A percentile compares a stretch with the other conserved stretches of the same genome.
Conservation (phyloP, 75 land plant genomes). For the Picea glauca region DNA sequence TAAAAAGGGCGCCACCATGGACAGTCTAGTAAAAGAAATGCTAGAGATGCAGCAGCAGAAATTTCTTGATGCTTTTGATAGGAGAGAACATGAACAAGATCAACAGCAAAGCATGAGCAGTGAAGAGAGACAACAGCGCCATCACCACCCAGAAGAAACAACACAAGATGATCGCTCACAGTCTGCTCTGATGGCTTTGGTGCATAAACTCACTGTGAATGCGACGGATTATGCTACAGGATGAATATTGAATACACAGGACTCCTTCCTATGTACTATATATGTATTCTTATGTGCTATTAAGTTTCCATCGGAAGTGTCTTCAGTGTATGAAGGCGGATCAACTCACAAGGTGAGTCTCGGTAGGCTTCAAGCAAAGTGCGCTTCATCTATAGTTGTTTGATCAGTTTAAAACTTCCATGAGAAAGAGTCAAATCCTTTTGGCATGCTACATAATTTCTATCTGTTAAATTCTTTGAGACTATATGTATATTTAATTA, state of each 20-base stretch:
- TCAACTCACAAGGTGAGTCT: no score
- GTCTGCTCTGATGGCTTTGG: constrained; percentile 30
- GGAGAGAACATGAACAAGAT: constrained; percentile 9
- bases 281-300: no score
- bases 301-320: no score
- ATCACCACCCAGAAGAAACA: neutral
- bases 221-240: constrained; percentile 9
- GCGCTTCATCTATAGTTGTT: no score
- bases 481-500: no score
- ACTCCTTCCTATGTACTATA: neutral
- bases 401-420: no score
- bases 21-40: constrained; percentile 7
- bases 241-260: neutral
- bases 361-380: no score
- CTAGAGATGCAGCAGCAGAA: neutral
- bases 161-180: constrained; percentile 8
- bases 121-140: neutral
- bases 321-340: no score
- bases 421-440: no score
- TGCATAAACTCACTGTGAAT: constrained; percentile 24
- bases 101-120: constrained; percentile 1
- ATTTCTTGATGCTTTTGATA: constrained; percentile 13
- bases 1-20: neutral
- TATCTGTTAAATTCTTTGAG: no score
- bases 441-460: no score